Base-by-base conservation (phyloP, 108 stramenopile genomes). In the Conticribra guillardii region DNA sequence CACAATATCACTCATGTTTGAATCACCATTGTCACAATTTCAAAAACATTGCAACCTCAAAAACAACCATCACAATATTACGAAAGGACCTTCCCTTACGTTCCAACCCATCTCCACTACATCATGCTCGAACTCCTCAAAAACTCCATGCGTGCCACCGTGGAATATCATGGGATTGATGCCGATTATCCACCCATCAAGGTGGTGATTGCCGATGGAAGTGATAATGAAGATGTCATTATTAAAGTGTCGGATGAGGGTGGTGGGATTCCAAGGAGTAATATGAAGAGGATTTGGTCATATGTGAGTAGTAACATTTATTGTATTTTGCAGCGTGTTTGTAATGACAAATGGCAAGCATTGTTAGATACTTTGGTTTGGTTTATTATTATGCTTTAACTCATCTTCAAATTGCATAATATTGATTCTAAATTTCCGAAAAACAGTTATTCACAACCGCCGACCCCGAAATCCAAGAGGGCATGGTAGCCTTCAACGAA, bases 231-330 rank as follows among this genome's bases (percentile, higher is more conserved):
- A 80, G 99, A 99, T 76, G 97, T 99, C 2, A 97, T 99, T 21
- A 98, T 99, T 54, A 99, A 99, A 78, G 92, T 99, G 5, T 87
- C 87, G 47, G 99, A 99, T 71, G 97, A 98, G 71, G 99, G 99
- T 15, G 99, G 99, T 21, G 99, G 95, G 15, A 99, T 99, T 81
- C 95, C 95, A 1, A 87, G 99, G 28, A 89, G 87, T 47, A 85
- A 97, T 60, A 90, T 98, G 83, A 86, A 84, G 41, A 84, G 96
- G 58, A 95, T 99, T 59, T 99, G 97, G 96, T 88, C 86, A 50
- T 99, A 99, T 71, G 70, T 71, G 60, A 71, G 70, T 71, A 2
- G 2, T 46, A 1, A 18, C 46, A 1, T 46, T 48, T 47, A 27
- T 4, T 47, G 17, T 1, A 19, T 48, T 47, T 24, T 24, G 61